Base-by-base conservation (phyloP, 192 early-diverging fungal genomes). In the Rhizophagus clarus region DNA sequence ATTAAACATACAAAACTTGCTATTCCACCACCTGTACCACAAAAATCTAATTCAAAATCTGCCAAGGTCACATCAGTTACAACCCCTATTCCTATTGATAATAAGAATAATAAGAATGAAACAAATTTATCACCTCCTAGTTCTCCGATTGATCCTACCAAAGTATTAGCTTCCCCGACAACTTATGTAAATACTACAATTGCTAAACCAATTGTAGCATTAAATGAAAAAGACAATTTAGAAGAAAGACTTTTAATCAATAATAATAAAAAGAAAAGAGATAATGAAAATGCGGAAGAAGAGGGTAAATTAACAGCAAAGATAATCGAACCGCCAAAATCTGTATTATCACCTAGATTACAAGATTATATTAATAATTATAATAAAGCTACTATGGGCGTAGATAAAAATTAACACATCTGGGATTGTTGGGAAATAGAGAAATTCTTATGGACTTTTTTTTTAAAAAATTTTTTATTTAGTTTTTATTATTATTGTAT, bases 181-280 rank as follows among this genome's bases (percentile, higher is more conserved):
- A 74, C 73, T 40, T 74, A 74, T 74, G 28, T 74, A 17, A 74
- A 74, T 28, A 74, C 17, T 42, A 74, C 73, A 24, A 56, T 74
- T 14, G 32, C 73, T 20, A 74, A 74, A n/a, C 73, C 73, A 40
- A 32, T 74, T n/a, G 24, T 74, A 56, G 73, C 31, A 11, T 31
- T 32, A 31, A 11, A 32, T 45, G 47, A 74, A 32, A 49, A 28
- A 5, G 3, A 17, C 14, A 31, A 28, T 31, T 9, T 34, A 7
- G 51, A 56, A 56, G 51, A 56, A 56, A 56, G 15, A 56, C 51
- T 56, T 56, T 56, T 40, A 4, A 40, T 40, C 14, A 71, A n/a
- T 34, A 12, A 37, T 29, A n/a, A 37, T 8, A 49, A 45, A 20
- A 72, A 6, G 71, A 74, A 60, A 61, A 60, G 14, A 26, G 17